A percentile compares a stretch with the other conserved stretches of the same genome.
Conservation (phyloP, 768 basidiomycete species). For the Pleurotus salmoneostramineus region DNA sequence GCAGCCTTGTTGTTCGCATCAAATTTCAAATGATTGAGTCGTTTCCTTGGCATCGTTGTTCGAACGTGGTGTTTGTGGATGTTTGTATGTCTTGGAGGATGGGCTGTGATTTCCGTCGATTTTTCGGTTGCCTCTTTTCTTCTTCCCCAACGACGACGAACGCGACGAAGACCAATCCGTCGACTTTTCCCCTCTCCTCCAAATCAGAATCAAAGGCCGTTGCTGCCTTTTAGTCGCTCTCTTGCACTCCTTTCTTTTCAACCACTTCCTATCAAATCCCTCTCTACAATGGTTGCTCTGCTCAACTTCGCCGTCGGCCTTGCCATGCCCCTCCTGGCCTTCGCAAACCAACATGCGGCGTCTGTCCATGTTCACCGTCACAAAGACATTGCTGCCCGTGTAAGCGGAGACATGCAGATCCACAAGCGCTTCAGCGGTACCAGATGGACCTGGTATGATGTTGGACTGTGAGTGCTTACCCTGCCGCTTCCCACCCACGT, state of each 20-base stretch:
- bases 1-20: not conserved
- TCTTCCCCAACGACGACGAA: conserved; percentile 7
- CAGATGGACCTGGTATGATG: conserved; percentile 54
- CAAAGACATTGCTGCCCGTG: conserved; percentile 45
- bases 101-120: conserved; percentile 2
- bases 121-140: not conserved
- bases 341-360: conserved; percentile 26
- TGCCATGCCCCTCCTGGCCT: conserved; percentile 30
- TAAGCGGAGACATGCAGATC: conserved; percentile 34
- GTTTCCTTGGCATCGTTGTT: not conserved
- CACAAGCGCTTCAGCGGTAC: conserved; percentile 32
- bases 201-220: conserved; percentile 16
- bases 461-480: conserved; percentile 37
- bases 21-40: not conserved
- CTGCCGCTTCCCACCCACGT: conserved; percentile 1
- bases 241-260: conserved; percentile 10
- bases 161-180: conserved; percentile 8
- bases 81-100: not conserved
- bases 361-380: conserved; percentile 33
- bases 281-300: conserved; percentile 13
- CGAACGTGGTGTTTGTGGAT: not conserved
- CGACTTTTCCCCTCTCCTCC: conserved; percentile 11
- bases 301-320: conserved; percentile 24
- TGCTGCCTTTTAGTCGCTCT: conserved; percentile 9
- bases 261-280: not conserved